These are phyloP conservation scores for Yarrowia phangngaensis DNA, from an alignment of 805 yeast species.

Conservation along the genomic window DNA sequence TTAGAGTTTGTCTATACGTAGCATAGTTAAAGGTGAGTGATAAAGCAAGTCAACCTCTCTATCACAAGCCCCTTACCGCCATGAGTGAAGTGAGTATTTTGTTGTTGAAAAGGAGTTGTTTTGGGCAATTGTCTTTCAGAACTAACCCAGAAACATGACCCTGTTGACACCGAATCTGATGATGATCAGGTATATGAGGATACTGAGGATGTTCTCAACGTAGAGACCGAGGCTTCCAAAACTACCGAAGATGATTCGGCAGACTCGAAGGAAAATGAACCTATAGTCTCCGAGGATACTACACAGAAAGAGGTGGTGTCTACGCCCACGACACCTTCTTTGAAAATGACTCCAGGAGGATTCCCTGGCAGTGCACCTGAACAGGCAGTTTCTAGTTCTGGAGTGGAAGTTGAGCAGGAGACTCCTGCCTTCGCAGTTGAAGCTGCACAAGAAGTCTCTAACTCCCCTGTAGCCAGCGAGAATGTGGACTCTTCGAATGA, in stretches of 20 bases:
- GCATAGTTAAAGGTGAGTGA: no score
- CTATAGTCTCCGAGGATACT: no score
- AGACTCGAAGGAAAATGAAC: no score
- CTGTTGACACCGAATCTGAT: constrained; percentile 20
- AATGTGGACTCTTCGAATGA: no score
- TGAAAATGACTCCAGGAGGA: constrained; percentile 17
- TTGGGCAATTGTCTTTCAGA: not conserved
- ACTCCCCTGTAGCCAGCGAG: no score
- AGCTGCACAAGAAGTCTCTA: no score
- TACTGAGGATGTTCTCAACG: constrained; percentile 21
- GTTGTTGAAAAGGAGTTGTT: no score
- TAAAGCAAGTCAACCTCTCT: constrained; percentile 19
- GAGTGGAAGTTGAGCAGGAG: not conserved
- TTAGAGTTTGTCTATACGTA: no score
- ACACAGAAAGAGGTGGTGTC: no score
- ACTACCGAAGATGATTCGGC: constrained; percentile 2
- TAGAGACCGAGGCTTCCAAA: not conserved
- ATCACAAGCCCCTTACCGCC: no score
- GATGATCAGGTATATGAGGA: constrained; percentile 24
- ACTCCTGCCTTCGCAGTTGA: not conserved
- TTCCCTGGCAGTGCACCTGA: not conserved
- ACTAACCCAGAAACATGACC: constrained; percentile 19
- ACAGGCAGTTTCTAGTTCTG: constrained; percentile 1
- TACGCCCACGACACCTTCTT: constrained; percentile 2
- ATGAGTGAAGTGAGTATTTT: constrained; percentile 23